These are phyloP conservation scores for Zoysia pacifica DNA, from an alignment of 176 grass and related monocot genomes.

Conservation along the genomic window DNA sequence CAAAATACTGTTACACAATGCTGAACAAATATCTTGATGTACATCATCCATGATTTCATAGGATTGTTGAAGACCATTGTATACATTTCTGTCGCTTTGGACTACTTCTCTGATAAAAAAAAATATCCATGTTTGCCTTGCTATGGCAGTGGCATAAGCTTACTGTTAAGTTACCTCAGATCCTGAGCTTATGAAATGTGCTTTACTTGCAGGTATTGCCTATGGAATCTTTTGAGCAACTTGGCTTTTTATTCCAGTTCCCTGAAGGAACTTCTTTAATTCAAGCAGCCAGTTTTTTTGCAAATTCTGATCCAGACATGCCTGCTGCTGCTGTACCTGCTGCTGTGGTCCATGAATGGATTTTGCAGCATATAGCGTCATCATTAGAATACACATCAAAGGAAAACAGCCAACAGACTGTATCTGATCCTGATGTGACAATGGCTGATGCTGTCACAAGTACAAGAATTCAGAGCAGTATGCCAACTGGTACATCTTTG, in stretches of 20 bases:
- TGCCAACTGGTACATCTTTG: constrained; percentile 36
- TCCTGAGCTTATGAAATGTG: background rate
- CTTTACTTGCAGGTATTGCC: constrained; percentile 75
- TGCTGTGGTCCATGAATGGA: constrained; percentile 82
- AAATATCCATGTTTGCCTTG: background rate
- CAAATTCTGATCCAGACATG: constrained; percentile 98
- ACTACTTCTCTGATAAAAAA: constrained; percentile 6
- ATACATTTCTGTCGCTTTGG: background rate
- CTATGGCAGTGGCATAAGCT: background rate
- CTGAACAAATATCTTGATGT: constrained; percentile 15
- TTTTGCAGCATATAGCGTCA: constrained; percentile 77
- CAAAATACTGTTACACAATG: background rate
- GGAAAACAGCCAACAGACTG: constrained; percentile 50
- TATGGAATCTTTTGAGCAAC: constrained; percentile 86
- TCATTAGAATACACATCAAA: constrained; percentile 63
- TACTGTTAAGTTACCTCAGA: constrained; percentile 19
- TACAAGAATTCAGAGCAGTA: constrained; percentile 52
- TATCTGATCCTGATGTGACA: constrained; percentile 76
- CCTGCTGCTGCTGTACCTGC: constrained; percentile 83
- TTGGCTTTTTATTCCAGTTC: constrained; percentile 83
- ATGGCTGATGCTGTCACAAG: constrained; percentile 77
- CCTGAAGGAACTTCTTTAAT: constrained; percentile 77
- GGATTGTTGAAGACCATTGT: constrained; percentile 16
- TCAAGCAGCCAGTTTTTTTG: constrained; percentile 87
- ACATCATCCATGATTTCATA: constrained; percentile 11